Conservation (phyloP, 1,284 basidiomycete genomes). For the Pseudozyma flocculosa region DNA sequence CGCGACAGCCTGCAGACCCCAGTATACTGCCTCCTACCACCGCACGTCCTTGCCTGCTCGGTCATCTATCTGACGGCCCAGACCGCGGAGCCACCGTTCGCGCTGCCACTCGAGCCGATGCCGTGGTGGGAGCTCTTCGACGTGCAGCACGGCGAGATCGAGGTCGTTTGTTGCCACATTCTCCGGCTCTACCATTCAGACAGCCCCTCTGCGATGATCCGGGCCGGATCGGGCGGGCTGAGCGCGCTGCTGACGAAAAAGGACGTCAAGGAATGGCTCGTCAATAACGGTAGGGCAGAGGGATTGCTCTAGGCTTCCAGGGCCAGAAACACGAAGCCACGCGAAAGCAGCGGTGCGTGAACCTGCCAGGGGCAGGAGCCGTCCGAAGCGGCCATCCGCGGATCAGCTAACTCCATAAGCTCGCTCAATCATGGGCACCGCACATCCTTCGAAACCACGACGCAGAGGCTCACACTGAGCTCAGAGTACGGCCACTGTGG, state of each 20-base stretch:
- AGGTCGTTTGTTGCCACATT: conserved; percentile 34
- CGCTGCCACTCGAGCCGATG: conserved; percentile 52
- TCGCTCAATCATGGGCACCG: too few species aligned
- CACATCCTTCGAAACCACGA: too few species aligned
- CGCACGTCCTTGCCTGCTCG: conserved; percentile 83
- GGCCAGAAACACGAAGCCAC: too few species aligned
- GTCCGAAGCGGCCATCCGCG: too few species aligned
- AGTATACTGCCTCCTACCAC: conserved; percentile 80
- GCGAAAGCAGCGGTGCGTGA: too few species aligned
- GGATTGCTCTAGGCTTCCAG: too few species aligned
- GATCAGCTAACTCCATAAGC: too few species aligned
- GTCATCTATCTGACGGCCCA: conserved; percentile 48
- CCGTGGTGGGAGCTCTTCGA: conserved; percentile 61
- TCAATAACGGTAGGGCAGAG: background rate
- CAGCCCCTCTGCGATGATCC: conserved; percentile 1
- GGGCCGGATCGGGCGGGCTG: background rate
- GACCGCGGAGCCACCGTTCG: conserved; percentile 23
- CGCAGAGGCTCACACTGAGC: too few species aligned
- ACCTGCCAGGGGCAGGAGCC: too few species aligned
- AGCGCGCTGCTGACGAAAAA: conserved; percentile 11
- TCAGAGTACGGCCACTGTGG: too few species aligned
- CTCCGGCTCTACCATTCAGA: conserved; percentile 39
- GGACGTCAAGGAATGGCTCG: conserved; percentile 1
- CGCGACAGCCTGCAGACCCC: conserved; percentile 76
- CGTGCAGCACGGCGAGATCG: conserved; percentile 42